Evolutionary conservation across 2,329 filamentous ascomycete genomes (phyloP).

Genomic region (Neocatenulostroma microsporum): DNA sequence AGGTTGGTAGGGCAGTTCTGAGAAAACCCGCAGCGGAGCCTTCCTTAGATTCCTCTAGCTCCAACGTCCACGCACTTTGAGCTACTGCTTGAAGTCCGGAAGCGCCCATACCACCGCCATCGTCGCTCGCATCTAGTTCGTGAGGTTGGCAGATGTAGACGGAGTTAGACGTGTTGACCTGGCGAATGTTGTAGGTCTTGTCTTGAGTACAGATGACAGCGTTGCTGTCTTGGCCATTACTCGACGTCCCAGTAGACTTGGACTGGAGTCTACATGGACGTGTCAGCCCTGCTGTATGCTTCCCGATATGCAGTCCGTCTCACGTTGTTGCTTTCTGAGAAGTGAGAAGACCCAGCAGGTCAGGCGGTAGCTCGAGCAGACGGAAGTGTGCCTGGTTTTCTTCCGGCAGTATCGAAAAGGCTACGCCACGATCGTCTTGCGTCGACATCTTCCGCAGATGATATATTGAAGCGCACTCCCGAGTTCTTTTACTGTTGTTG

Average conservation of each 20-base stretch:
- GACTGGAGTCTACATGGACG: conserved; percentile 39
- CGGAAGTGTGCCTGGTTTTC: conserved; percentile 47
- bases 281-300: background rate
- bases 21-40: conserved; percentile 31
- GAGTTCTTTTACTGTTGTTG: background rate
- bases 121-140: conserved; percentile 12
- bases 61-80: conserved; percentile 38
- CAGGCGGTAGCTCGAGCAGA: conserved; percentile 53
- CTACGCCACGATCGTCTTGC: conserved; percentile 31
- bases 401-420: conserved; percentile 36
- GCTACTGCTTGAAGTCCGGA: conserved; percentile 36
- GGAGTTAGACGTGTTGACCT: conserved; percentile 59
- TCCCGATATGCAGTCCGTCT: conserved; percentile 12
- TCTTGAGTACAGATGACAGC: conserved; percentile 53
- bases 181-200: conserved; percentile 53
- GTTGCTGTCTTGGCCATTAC: conserved; percentile 23
- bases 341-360: conserved; percentile 48
- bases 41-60: conserved; percentile 28
- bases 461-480: background rate
- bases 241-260: conserved; percentile 27
- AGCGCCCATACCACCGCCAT: conserved; percentile 20
- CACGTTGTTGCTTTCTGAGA: conserved; percentile 39
- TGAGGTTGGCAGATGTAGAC: conserved; percentile 46
- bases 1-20: conserved; percentile 33
- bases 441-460: conserved; percentile 43